A percentile compares a stretch with the other conserved stretches of the same genome.
phyloP scores from a whole-genome alignment of 1,139 yeast species.

The Pichia sorboxylosa region DNA sequence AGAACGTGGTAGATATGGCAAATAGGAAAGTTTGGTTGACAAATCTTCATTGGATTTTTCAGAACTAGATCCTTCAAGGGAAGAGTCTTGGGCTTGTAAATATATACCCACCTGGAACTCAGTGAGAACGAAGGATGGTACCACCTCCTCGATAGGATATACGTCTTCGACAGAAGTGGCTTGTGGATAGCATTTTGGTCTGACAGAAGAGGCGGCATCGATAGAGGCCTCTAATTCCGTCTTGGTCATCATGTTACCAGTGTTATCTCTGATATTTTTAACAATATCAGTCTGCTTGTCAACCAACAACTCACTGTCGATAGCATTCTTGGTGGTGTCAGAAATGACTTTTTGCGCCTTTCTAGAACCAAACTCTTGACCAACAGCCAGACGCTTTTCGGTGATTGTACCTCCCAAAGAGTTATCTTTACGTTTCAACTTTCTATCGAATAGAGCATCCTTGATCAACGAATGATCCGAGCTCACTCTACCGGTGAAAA shows the following conservation, averaged over 20 bases:
- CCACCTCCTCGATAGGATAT: constrained; percentile 61
- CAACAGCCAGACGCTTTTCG: constrained; percentile 68
- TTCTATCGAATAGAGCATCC: constrained; percentile 10
- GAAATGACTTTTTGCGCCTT: constrained; percentile 87
- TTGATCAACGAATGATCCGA: constrained; percentile 6
- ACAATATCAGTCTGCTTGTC: constrained; percentile 65
- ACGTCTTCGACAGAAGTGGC: constrained; percentile 77
- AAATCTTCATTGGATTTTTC: too few species aligned
- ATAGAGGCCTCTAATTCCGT: constrained; percentile 41
- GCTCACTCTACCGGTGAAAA: constrained; percentile 10
- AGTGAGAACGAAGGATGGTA: too few species aligned
- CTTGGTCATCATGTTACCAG: constrained; percentile 63
- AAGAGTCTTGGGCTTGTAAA: too few species aligned
- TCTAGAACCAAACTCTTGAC: constrained; percentile 95
- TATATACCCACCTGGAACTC: too few species aligned
- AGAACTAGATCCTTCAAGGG: too few species aligned
- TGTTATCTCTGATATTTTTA: constrained; percentile 62
- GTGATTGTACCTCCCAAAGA: constrained; percentile 7
- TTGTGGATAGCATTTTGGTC: constrained; percentile 63
- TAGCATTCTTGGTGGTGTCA: constrained; percentile 69
- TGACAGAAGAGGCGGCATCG: constrained; percentile 63
- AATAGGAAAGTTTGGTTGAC: too few species aligned
- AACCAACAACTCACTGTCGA: constrained; percentile 64
- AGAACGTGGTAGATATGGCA: too few species aligned
- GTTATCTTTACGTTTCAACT: constrained; percentile 7